phyloP scores from a whole-genome alignment of 768 basidiomycete species.

The Boletus reticulatus region DNA sequence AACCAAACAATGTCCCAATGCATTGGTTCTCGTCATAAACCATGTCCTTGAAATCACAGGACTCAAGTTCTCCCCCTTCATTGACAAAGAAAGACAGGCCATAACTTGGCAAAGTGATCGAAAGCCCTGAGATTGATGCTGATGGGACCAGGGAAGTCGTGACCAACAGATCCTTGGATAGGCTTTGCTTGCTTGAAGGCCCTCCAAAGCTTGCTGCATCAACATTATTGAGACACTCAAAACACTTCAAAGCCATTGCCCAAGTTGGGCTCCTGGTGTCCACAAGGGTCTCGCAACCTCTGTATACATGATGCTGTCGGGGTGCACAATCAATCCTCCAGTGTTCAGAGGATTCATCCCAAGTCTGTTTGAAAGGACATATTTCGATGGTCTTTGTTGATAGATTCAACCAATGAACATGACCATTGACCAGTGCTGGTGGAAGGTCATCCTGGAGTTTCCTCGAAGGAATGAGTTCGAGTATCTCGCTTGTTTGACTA shows the following conservation, averaged over 20 bases:
- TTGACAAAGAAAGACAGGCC: background rate
- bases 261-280: slow-evolving; percentile 7
- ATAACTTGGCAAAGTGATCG: background rate
- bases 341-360: slow-evolving; percentile 17
- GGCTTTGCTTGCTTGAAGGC: no score
- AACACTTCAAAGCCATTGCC: background rate
- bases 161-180: background rate
- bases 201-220: no score
- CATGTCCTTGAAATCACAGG: background rate
- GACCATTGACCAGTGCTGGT: background rate
- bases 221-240: background rate
- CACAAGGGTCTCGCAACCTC: slow-evolving; percentile 9
- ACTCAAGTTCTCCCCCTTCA: background rate
- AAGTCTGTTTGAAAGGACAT: slow-evolving; percentile 11
- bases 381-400: slow-evolving; percentile 19
- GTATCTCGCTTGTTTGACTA: background rate
- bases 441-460: slow-evolving; percentile 22
- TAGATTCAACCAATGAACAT: slow-evolving; percentile 27
- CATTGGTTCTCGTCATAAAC: background rate
- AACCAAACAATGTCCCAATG: no score
- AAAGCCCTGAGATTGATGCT: background rate
- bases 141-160: background rate
- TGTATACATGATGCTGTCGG: background rate
- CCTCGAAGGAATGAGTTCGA: slow-evolving; percentile 18
- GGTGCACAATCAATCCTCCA: slow-evolving; percentile 18